Conservation (phyloP, 768 basidiomycete genomes). For the Mycena filopes region DNA sequence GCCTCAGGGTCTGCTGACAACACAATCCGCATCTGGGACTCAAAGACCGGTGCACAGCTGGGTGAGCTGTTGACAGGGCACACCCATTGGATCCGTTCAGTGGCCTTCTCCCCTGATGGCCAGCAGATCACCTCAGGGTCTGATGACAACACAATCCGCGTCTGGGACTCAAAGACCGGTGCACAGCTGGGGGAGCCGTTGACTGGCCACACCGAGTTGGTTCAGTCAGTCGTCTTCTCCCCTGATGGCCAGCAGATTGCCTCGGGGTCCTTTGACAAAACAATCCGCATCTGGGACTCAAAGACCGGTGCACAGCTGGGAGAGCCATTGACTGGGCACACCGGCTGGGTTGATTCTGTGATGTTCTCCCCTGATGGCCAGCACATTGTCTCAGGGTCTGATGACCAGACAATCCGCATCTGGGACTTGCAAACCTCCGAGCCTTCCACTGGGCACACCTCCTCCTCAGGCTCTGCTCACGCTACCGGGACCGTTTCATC, state of each 20-base stretch:
- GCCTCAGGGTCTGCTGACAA: constrained; percentile 11
- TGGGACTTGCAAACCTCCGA: constrained; percentile 6
- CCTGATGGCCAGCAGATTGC: not conserved
- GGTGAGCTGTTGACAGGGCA: constrained; percentile 28
- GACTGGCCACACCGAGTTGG: not conserved
- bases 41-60: constrained; percentile 15
- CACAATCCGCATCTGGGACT: constrained; percentile 42
- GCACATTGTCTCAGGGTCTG: constrained; percentile 8
- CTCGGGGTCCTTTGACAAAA: not conserved
- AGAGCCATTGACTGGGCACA: constrained; percentile 23
- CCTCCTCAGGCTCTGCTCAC: not conserved
- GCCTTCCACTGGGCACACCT: not conserved
- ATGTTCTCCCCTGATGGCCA: constrained; percentile 9
- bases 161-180: constrained; percentile 33
- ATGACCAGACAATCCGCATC: not conserved
- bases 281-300: not conserved
- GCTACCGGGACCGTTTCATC: no score
- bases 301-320: not conserved
- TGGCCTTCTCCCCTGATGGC: constrained; percentile 65
- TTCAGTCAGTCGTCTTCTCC: not conserved
- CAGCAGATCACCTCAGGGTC: constrained; percentile 61
- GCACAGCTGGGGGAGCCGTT: not conserved
- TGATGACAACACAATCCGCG: constrained; percentile 60
- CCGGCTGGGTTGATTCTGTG: constrained; percentile 7
- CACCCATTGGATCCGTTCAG: constrained; percentile 34